These are phyloP conservation scores for Ashbya aceris DNA, from an alignment of 1,139 yeast genomes.

Conservation along the genomic window DNA sequence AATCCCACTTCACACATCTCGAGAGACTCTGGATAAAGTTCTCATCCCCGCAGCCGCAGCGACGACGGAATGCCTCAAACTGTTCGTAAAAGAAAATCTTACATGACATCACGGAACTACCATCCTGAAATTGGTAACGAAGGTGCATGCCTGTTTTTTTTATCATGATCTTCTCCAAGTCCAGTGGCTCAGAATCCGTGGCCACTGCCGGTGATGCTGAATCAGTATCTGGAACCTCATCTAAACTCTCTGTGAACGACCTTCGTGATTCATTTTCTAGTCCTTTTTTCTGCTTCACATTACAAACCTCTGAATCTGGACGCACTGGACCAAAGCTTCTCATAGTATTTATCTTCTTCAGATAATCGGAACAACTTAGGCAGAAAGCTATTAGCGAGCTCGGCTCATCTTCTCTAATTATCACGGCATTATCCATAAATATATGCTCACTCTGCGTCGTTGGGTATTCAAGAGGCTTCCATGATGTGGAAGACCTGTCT, in stretches of 20 bases:
- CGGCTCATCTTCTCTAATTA: slow-evolving; percentile 95
- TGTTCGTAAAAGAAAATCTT: slow-evolving; percentile 94
- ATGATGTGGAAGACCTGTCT: slow-evolving; percentile 87
- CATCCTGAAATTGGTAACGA: slow-evolving; percentile 85
- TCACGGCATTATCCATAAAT: slow-evolving; percentile 87
- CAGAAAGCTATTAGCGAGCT: slow-evolving; percentile 91
- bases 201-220: not conserved
- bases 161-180: slow-evolving; percentile 59
- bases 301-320: slow-evolving; percentile 8
- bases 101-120: slow-evolving; percentile 74
- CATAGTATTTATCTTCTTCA: slow-evolving; percentile 42
- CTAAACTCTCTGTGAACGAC: slow-evolving; percentile 7
- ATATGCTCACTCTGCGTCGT: slow-evolving; percentile 75
- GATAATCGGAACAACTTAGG: slow-evolving; percentile 73
- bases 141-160: slow-evolving; percentile 83
- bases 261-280: slow-evolving; percentile 9
- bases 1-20: slow-evolving; percentile 91
- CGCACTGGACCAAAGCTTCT: slow-evolving; percentile 1
- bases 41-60: slow-evolving; percentile 63
- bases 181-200: slow-evolving; percentile 7
- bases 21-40: slow-evolving; percentile 82
- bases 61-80: slow-evolving; percentile 83
- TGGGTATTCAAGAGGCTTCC: slow-evolving; percentile 90
- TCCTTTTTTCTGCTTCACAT: slow-evolving; percentile 7
- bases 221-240: slow-evolving; percentile 1